Evolutionary conservation across 2,329 filamentous ascomycete species (phyloP).

Genomic region (Myriosclerotinia duriaeana): DNA sequence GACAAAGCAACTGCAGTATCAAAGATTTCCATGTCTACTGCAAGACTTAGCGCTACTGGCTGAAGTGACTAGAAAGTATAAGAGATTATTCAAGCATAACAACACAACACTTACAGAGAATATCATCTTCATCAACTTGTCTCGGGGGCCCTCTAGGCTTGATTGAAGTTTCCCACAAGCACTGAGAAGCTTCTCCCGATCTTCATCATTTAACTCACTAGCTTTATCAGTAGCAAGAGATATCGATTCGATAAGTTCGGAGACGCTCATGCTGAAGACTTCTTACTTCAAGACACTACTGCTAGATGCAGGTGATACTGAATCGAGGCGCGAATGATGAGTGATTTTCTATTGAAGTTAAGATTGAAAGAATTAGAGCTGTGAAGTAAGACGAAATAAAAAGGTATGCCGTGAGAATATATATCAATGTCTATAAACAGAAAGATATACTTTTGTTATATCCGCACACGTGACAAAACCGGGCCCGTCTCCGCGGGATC

Average conservation of each 20-base stretch:
- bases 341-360: background rate
- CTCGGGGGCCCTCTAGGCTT: constrained; percentile 1
- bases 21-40: constrained; percentile 18
- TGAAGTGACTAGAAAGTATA: constrained; percentile 1
- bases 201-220: constrained; percentile 7
- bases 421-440: background rate
- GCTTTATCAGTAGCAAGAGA: background rate
- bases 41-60: constrained; percentile 1
- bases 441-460: background rate
- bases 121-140: constrained; percentile 4
- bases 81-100: background rate
- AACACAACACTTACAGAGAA: background rate
- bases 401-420: background rate
- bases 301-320: background rate
- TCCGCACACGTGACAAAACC: background rate
- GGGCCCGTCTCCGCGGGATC: background rate
- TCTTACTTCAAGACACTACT: no score
- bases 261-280: background rate
- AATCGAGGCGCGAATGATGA: background rate
- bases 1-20: constrained; percentile 9
- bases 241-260: constrained; percentile 14
- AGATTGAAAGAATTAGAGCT: background rate
- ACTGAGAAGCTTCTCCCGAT: background rate
- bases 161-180: constrained; percentile 8
- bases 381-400: background rate